Evolutionary conservation across 225 moss, liverwort and hornwort species (phyloP), one percentile per base, ranked within the genome.

Genomic region (Polytrichum commune): DNA sequence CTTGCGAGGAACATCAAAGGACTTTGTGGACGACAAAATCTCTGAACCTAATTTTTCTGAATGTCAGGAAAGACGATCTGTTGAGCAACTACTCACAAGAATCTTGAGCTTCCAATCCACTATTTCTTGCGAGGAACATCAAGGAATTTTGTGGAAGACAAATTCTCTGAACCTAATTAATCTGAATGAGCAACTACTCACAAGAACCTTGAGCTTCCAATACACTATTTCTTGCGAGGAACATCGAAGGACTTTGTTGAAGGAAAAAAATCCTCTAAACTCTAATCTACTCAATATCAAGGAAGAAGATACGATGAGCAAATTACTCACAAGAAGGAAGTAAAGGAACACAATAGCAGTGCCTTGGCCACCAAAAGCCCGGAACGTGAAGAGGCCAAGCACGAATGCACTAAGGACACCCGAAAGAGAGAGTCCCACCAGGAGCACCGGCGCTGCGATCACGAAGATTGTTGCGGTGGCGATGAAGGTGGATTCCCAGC

Each of bases 311-410:
- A 6, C 13, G 46, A 3, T 46, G 46, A 13, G 46, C 46, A 46
- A 23, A 24, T 4, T 53, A 55, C 86, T 60, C 69, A 93, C 96
- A 29, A 91, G 55, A 20, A 88, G 57, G 69, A 92, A 97, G 69
- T 94, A 97, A 70, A 92, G 79, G 68, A 83, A 84, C 27, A 97
- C 85, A n/a, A 86, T 70, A 69, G 86, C 32, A 29, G 93, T 82
- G 53, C 96, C 96, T 25, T 86, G 87, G 26, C 81, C 89, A 53
- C 93, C 91, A 70, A 89, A 97, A 5, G 96, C 96, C 29, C 93
- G 93, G 77, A 92, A 97, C 0, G 93, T 92, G 80, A 93, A 78
- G 63, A 92, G 88, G 1, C 93, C 93, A 82, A 97, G 75, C 68
- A 94, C 79, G 75, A 89, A 97, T 3, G 96, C 93, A 72, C 92